These are phyloP conservation scores for Fusarium concolor DNA, from an alignment of 2,329 filamentous ascomycete species.

Conservation along the genomic window DNA sequence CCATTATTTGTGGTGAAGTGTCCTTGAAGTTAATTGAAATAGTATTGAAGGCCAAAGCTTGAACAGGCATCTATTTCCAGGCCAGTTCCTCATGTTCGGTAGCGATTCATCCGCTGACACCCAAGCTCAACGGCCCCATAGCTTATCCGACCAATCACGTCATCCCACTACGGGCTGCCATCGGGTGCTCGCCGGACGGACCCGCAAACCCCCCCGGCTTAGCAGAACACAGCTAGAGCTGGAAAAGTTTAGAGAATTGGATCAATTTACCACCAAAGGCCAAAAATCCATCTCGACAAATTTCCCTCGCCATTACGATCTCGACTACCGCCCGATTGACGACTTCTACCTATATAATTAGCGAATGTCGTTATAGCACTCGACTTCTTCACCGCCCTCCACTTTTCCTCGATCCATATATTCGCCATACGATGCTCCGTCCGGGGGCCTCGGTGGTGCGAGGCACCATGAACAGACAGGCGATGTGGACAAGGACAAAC, in stretches of 20 bases:
- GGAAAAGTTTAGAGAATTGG: slow-evolving; percentile 47
- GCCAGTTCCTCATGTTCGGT: slow-evolving; percentile 12
- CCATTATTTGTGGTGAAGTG: neutral
- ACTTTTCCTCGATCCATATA: slow-evolving; percentile 9
- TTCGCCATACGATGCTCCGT: slow-evolving; percentile 64
- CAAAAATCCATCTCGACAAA: slow-evolving; percentile 40
- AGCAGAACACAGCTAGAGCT: slow-evolving; percentile 39
- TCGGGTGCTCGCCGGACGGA: slow-evolving; percentile 37
- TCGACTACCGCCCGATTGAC: slow-evolving; percentile 19
- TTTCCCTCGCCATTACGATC: slow-evolving; percentile 32
- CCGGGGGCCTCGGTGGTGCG: slow-evolving; percentile 64
- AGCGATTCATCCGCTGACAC: slow-evolving; percentile 34
- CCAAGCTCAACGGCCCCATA: slow-evolving; percentile 23
- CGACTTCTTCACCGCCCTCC: neutral
- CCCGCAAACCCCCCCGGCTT: slow-evolving; percentile 37
- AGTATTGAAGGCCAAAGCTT: slow-evolving; percentile 4
- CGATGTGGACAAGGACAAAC: slow-evolving; percentile 37
- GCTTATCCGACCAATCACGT: slow-evolving; percentile 17
- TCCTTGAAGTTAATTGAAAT: neutral
- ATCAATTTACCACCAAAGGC: slow-evolving; percentile 33
- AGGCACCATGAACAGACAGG: slow-evolving; percentile 50
- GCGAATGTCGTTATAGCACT: slow-evolving; percentile 33
- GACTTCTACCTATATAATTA: neutral
- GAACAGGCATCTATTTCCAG: slow-evolving; percentile 23
- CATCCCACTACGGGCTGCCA: neutral